Evolutionary conservation across 805 yeast species (phyloP), one percentile per base, ranked within the genome.

Genomic region (Diddensiella caesifluorescens): DNA sequence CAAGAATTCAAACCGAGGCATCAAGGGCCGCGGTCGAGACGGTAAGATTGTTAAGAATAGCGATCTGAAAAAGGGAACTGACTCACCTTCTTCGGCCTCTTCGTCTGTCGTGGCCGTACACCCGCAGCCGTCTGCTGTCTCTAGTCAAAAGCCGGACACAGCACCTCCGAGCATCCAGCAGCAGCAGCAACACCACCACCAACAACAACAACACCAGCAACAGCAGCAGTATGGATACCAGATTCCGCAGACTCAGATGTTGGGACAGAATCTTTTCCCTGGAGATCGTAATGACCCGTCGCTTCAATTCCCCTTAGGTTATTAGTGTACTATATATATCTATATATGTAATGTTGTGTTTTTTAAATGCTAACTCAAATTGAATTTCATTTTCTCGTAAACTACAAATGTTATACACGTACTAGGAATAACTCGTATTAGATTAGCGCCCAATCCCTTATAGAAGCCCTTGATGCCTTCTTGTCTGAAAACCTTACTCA

Each of bases 1-100:
- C 65, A 86, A 86, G 61, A 87, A 89, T 60, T 77, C 92, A 34
- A 89, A 89, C 57, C 77, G 86, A 55, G 97, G 97, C 15, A 89
- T 89, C 47, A 79, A 85, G 52, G 97, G 97, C 21, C 74, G 97
- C 45, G 97, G 97, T 4, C 84, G 77, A 54, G 68, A 68, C 21
- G 57, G 56, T 7, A 49, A 51, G 33, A 46, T 49, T 4, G 38
- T 41, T 13, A 43, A 42, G 19, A 39, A 38, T n/a, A 30, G 22
- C 22, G 32, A 15, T 7, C 23, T n/a, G 13, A 36, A 10, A 18
- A 36, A 36, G 32, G 31, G 13, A 5, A 9, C 29, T 22, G 29
- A 12, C 21, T 16, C 22, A 16, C n/a, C 21, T 19, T 19, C 38
- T 9, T 22, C 38, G 18, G 7, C 19, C 6, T 32, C 35, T 20